Evolutionary conservation across 2,329 filamentous ascomycete genomes (phyloP), one percentile per base, ranked within the genome.

Genomic region (Alternaria gaisen): DNA sequence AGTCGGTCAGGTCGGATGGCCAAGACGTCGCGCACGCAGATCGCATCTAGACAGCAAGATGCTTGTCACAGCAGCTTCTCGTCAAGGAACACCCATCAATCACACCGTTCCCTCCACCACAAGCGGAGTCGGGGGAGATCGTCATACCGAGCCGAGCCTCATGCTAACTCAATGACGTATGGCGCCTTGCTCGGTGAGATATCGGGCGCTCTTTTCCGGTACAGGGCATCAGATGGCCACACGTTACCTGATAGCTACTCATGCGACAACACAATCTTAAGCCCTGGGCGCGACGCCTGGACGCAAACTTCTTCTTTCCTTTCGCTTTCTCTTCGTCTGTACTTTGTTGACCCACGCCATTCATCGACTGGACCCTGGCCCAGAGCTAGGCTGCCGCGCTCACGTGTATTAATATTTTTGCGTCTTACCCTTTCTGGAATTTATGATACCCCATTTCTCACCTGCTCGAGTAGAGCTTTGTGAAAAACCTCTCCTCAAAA

Each of bases 401-500:
- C 65, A 66, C 63, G 67, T 65, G 56, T 56, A 22, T 52, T 59
- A n/a, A 40, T 38, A 53, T 61, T 58, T 53, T 48, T 51, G 55
- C 54, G 42, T 53, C 53, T 58, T 56, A 43, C 65, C 65, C 53
- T 61, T 63, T 63, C 43, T 60, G 60, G 64, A 61, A 41, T 53
- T 43, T 11, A 68, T 68, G 64, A 64, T 69, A 61, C 48, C 64
- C 61, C 58, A 64, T 65, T 56, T 59, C 63, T 64, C 53, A 51
- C 44, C 66, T 50, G 56, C 64, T 63, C 59, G 58, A 36, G 41
- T 61, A 48, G 54, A 60, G 51, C 59, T 59, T 46, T 57, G 53
- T 57, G 53, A 64, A 63, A 58, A 58, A 51, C 66, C 59, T 65
- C 48, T 66, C 62, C 65, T 69, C 73, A 78, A 68, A 53, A 78